Base-by-base conservation (phyloP, 768 basidiomycete species). In the Clavaria fumosa region DNA sequence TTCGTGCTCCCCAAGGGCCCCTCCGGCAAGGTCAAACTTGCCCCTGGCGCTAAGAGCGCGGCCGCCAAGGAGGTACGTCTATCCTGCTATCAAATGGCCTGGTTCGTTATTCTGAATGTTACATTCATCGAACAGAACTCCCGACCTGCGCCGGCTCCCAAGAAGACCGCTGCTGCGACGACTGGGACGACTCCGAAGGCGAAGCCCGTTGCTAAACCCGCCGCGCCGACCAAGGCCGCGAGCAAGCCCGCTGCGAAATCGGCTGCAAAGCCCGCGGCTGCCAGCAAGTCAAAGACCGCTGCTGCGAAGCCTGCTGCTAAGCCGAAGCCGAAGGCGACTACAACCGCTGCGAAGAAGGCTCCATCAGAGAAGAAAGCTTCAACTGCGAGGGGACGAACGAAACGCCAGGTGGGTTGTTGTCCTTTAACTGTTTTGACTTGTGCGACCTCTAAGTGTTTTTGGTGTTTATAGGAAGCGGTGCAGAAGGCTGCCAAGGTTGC, bases 11-110 rank as follows among this genome's bases (percentile, higher is more conserved):
- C 68, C 35, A 70, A 69, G 52, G 68, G 68, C 60, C 66, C 49
- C 23, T 49, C 48, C 9, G 50, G 50, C 24, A 63, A 63, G 42
- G 55, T 63, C 48, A 83, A 80, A 58, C 69, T 84, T 21, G 70
- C 78, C 15, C 72, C 78, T 39, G 81, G 79, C 62, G 51, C 64
- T 46, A 60, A 63, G 30, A 50, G 60, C 14, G 72, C 69, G 44
- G 71, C 70, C 37, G 62, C 62, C 7, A 70, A 70, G 50, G 67
- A 70, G 66, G 66, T 67, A 17, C 22, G 52, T 45, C 28, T 19
- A 24, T 18, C 37, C 21, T 21, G 21, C n/a, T 21, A 5, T 35
- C 31, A 47, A 73, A 69, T 47, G 80, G 57, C 64, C 35, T 23
- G 40, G 26, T 20, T 27, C 20, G 35, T n/a, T n/a, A n/a, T n/a